Percentiles rank a stretch among this genome's conserved stretches.
These are phyloP conservation scores for Wallacemonas sp. DNA, from an alignment of 208 protist genomes.

Conservation along the genomic window DNA sequence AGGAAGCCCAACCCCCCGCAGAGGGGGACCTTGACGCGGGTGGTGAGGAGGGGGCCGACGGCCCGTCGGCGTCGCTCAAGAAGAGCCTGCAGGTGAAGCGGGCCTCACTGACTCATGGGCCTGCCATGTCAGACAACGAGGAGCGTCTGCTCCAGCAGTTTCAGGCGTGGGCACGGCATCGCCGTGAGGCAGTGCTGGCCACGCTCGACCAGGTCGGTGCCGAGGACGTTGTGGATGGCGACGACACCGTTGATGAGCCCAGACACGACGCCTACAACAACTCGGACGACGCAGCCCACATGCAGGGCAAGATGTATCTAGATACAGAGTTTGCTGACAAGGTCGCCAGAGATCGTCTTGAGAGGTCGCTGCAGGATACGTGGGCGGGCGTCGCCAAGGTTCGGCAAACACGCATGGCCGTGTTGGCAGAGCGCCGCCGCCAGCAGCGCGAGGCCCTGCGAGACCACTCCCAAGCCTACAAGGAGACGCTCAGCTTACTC, in stretches of 20 bases:
- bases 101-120: background rate
- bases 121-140: slow-evolving; percentile 7
- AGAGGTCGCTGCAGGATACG: slow-evolving; percentile 42
- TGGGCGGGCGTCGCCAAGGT: slow-evolving; percentile 70
- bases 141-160: slow-evolving; percentile 17
- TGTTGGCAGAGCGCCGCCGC: slow-evolving; percentile 45
- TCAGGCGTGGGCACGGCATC: background rate
- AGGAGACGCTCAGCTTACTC: slow-evolving; percentile 44
- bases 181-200: background rate
- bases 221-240: background rate
- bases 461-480: slow-evolving; percentile 37
- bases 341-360: slow-evolving; percentile 30
- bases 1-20: background rate
- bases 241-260: background rate
- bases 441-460: slow-evolving; percentile 31
- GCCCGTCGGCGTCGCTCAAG: background rate
- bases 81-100: background rate
- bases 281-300: slow-evolving; percentile 12
- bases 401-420: slow-evolving; percentile 50
- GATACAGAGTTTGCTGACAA: slow-evolving; percentile 50
- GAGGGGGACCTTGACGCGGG: background rate
- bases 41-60: background rate
- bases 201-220: background rate
- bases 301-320: slow-evolving; percentile 30
- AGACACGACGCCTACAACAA: slow-evolving; percentile 15